Evolutionary conservation across 1,284 basidiomycete genomes (phyloP).

Genomic region (Ganoderma boninense): DNA sequence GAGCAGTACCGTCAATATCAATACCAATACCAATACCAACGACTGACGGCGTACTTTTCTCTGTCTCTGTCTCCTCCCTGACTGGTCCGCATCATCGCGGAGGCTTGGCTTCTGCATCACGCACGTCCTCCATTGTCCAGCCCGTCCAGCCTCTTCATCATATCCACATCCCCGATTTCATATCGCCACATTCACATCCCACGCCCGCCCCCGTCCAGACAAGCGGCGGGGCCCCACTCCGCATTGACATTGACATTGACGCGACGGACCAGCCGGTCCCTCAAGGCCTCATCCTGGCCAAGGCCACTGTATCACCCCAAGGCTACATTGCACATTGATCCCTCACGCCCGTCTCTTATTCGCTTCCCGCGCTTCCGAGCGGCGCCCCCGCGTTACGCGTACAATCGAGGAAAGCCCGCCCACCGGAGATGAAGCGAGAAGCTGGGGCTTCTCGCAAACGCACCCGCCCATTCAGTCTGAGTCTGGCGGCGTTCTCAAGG

Average conservation of each 20-base stretch:
- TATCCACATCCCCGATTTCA: too few relatives aligned
- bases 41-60: not conserved
- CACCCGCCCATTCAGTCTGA: too few relatives aligned
- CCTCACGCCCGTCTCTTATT: not conserved
- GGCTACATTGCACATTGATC: not conserved
- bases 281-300: too few relatives aligned
- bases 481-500: too few relatives aligned
- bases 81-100: not conserved
- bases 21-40: not conserved
- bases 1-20: not conserved
- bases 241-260: not conserved
- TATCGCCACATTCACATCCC: not conserved
- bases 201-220: not conserved
- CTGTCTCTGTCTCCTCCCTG: not conserved
- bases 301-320: too few relatives aligned
- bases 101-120: not conserved
- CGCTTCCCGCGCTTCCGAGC: not conserved
- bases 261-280: too few relatives aligned
- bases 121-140: not conserved
- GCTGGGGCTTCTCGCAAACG: too few relatives aligned
- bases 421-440: conserved; percentile 5
- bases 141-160: not conserved
- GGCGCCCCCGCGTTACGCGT: not conserved
- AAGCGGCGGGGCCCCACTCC: not conserved
- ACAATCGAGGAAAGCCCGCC: conserved; percentile 3